Percentiles rank a stretch among this genome's conserved stretches.
Evolutionary conservation across 192 early-diverging fungal genomes (phyloP).

Genomic region (Coemansia sp.): DNA sequence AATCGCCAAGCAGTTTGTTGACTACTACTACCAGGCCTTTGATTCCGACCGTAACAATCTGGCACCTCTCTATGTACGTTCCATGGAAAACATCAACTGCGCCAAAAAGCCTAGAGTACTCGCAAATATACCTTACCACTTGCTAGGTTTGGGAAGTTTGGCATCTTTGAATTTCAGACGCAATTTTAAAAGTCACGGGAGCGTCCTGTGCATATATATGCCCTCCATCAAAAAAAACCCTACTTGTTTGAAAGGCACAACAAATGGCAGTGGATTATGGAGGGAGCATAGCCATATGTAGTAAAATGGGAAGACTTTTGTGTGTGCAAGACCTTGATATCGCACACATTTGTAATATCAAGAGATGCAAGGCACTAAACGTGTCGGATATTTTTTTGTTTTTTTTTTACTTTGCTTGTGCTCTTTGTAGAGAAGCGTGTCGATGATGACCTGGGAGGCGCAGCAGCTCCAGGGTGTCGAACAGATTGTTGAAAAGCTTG

Average conservation of each 20-base stretch:
- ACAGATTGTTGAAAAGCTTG: conserved; percentile 74
- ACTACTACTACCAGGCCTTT: conserved; percentile 88
- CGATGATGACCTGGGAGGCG: conserved; percentile 89
- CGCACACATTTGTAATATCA: neutral
- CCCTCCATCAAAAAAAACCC: no score
- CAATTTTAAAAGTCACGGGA: neutral
- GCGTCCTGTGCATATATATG: neutral
- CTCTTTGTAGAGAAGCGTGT: conserved; percentile 61
- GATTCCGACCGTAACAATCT: conserved; percentile 66
- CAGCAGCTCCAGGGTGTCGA: conserved; percentile 55
- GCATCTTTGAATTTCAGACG: neutral
- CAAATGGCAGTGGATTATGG: no score
- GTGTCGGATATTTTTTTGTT: neutral
- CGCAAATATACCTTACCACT: no score
- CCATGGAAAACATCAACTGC: no score
- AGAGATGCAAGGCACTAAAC: neutral
- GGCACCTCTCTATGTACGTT: conserved; percentile 77
- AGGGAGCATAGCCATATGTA: no score
- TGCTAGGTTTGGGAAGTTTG: neutral
- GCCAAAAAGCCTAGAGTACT: no score
- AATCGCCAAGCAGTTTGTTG: conserved; percentile 70
- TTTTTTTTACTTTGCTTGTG: neutral
- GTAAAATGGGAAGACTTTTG: no score
- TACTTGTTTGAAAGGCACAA: no score
- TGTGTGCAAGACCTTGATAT: no score